phyloP scores from a whole-genome alignment of 2,329 filamentous ascomycete genomes.

The Talaromyces sp. region DNA sequence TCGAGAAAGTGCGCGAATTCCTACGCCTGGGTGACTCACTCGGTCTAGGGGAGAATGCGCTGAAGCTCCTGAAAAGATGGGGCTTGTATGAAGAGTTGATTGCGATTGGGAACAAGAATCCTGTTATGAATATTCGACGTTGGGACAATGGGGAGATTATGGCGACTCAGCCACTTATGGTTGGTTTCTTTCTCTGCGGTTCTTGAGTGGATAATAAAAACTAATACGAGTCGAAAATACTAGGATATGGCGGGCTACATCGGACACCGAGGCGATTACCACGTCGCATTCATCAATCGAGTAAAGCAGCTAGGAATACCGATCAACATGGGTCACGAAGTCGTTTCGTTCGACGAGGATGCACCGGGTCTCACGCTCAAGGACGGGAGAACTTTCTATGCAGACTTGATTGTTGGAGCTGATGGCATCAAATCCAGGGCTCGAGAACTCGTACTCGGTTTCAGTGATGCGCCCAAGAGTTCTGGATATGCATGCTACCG shows the following conservation, averaged over 20 bases:
- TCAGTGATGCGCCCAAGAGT: slow-evolving; percentile 14
- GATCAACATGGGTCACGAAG: slow-evolving; percentile 20
- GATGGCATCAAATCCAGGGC: slow-evolving; percentile 27
- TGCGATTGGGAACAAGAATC: slow-evolving; percentile 17
- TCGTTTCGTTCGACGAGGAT: slow-evolving; percentile 18
- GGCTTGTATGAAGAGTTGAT: slow-evolving; percentile 18
- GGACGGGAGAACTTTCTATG: slow-evolving; percentile 18
- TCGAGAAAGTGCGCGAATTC: slow-evolving; percentile 21
- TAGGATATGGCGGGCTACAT: slow-evolving; percentile 12
- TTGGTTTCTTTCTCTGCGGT: background rate
- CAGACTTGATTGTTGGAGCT: slow-evolving; percentile 26
- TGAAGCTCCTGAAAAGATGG: slow-evolving; percentile 19
- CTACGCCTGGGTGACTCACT: slow-evolving; percentile 19
- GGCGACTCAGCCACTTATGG: slow-evolving; percentile 20
- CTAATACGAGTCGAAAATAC: background rate
- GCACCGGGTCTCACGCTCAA: slow-evolving; percentile 25
- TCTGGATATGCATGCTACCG: slow-evolving; percentile 18
- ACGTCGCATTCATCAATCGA: slow-evolving; percentile 16
- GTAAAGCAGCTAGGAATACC: slow-evolving; percentile 15
- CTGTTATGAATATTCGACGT: slow-evolving; percentile 19
- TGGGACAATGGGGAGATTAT: slow-evolving; percentile 17
- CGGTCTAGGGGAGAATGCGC: slow-evolving; percentile 20
- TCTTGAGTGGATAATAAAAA: background rate
- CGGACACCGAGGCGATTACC: slow-evolving; percentile 20
- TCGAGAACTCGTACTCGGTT: slow-evolving; percentile 22